These are phyloP conservation scores for Pterocarpus macrocarpus DNA, from an alignment of 306 rosid species.

Conservation along the genomic window DNA sequence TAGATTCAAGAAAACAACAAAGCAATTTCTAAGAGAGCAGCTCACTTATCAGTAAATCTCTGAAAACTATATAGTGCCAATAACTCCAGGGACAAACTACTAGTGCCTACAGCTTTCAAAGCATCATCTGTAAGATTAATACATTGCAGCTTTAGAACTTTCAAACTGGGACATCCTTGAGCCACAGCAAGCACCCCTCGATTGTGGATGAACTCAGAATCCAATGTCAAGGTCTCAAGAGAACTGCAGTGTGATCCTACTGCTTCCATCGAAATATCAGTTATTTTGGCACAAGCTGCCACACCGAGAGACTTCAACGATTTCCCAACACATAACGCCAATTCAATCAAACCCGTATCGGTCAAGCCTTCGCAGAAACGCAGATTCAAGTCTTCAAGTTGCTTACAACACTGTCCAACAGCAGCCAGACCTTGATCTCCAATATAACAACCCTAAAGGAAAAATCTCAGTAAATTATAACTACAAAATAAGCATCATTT, in stretches of 20 bases:
- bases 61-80: conserved; percentile 80
- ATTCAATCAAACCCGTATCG: conserved; percentile 65
- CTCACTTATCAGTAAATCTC: conserved; percentile 79
- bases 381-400: conserved; percentile 77
- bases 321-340: conserved; percentile 68
- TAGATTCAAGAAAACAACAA: neutral
- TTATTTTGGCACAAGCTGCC: conserved; percentile 84
- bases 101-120: conserved; percentile 71
- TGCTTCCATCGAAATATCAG: conserved; percentile 74
- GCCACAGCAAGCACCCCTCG: conserved; percentile 79
- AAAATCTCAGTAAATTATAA: conserved; percentile 24
- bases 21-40: conserved; percentile 18
- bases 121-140: conserved; percentile 80
- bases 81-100: conserved; percentile 63
- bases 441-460: conserved; percentile 79
- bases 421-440: conserved; percentile 81
- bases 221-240: conserved; percentile 72
- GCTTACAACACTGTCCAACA: conserved; percentile 78
- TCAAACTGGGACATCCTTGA: conserved; percentile 71
- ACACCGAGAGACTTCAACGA: conserved; percentile 79
- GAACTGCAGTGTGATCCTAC: conserved; percentile 71
- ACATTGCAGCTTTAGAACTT: conserved; percentile 78
- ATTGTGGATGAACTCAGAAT: conserved; percentile 76
- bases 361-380: conserved; percentile 88
- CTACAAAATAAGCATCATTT: neutral